Conservation (phyloP, 1,284 basidiomycete genomes). For the Inonotus obliquus region DNA sequence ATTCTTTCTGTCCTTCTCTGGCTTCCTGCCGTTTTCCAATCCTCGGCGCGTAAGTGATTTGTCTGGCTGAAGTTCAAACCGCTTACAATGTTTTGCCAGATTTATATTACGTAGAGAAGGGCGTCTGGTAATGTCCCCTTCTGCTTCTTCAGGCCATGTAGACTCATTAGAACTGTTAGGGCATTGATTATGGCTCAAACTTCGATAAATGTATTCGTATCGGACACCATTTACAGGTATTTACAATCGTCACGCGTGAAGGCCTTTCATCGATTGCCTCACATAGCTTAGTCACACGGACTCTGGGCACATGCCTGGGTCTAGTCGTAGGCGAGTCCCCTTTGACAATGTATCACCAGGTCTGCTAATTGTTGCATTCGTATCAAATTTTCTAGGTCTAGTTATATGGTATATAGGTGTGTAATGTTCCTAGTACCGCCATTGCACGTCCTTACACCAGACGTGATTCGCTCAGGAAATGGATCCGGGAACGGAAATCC, state of each 20-base stretch:
- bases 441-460: not conserved
- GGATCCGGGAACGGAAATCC: constrained; percentile 49
- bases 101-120: constrained; percentile 41
- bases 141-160: not conserved
- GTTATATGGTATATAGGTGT: constrained; percentile 52
- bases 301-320: constrained; percentile 43
- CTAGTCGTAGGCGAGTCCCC: constrained; percentile 33
- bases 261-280: not conserved
- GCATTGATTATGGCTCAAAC: constrained; percentile 68
- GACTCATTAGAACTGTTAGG: constrained; percentile 31
- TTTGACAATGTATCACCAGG: not conserved
- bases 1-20: constrained; percentile 52
- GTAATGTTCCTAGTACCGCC: constrained; percentile 8
- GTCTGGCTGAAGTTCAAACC: not conserved
- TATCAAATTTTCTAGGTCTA: constrained; percentile 31
- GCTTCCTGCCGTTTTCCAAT: constrained; percentile 45
- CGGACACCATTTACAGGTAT: constrained; percentile 56
- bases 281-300: constrained; percentile 36
- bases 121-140: constrained; percentile 33
- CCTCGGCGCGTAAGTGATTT: constrained; percentile 38
- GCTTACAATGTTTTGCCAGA: constrained; percentile 26
- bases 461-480: constrained; percentile 36
- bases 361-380: not conserved
- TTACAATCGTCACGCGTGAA: constrained; percentile 22
- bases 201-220: constrained; percentile 54